Base-by-base conservation (phyloP, 176 grass and related monocot genomes). In the Cenchrus americanus region DNA sequence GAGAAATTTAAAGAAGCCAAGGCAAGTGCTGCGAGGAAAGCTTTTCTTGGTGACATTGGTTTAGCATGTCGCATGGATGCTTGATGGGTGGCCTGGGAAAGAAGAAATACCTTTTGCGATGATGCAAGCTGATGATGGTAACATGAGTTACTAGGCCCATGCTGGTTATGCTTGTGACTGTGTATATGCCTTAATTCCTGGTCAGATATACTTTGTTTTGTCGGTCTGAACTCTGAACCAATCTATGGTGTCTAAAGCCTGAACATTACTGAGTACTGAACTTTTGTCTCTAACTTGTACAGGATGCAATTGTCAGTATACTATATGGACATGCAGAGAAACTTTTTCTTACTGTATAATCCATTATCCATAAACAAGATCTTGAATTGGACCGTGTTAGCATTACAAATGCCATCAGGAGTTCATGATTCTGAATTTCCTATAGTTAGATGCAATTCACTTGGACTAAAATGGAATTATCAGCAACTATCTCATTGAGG, bases 81-180 rank as follows among this genome's bases (percentile, higher is more conserved):
- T 30, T 30, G 1, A 30, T 30, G 72, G 86, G 60, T 94, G 77
- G 70, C 94, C 94, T 94, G 47, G 79, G 24, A 24, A 80, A 62
- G 73, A 97, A 94, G 95, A 87, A 91, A 94, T 94, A 69, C 94
- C 92, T 92, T 92, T 54, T 83, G 59, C 62, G 71, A 18, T 49
- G 75, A 85, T 85, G 72, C 57, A 92, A 88, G 75, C 76, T 79
- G 86, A 73, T 79, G 82, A 82, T 19, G 77, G 41, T 81, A 71
- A 57, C 71, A 66, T 81, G 67, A 67, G 47, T 48, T 57, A 26
- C 66, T 65, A 65, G 9, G n/a, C 17, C 66, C 83, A 53, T 64
- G 59, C 46, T 21, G 9, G 49, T 42, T 54, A 92, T 54, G 49
- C 73, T 78, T 73, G 66, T 81, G 76, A 42, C 12, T 76, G 5